These are phyloP conservation scores for Pezicula radicicola DNA, from an alignment of 2,329 filamentous ascomycete species.

Conservation along the genomic window DNA sequence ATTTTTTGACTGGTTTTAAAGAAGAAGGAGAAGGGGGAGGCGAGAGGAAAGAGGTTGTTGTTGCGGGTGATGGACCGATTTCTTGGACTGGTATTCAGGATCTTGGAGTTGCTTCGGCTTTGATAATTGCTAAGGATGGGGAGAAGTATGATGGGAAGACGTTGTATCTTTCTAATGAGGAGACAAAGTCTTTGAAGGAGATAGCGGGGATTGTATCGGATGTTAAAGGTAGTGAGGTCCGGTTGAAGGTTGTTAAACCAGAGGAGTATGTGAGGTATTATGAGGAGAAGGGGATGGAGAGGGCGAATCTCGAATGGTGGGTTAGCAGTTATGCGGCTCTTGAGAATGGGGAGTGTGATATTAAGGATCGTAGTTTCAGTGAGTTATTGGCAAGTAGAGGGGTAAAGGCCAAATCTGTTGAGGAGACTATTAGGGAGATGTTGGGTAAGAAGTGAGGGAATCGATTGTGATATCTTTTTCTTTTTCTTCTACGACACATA, in stretches of 20 bases:
- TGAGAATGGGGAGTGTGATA: slow-evolving; percentile 15
- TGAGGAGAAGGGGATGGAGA: slow-evolving; percentile 14
- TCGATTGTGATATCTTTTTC: background rate
- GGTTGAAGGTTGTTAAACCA: slow-evolving; percentile 12
- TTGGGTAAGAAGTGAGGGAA: background rate
- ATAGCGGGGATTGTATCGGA: slow-evolving; percentile 13
- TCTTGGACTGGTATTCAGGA: slow-evolving; percentile 22
- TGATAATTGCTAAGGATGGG: slow-evolving; percentile 13
- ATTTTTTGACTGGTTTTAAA: slow-evolving; percentile 3
- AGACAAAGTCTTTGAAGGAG: slow-evolving; percentile 12
- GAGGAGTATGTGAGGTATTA: slow-evolving; percentile 19
- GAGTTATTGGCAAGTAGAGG: slow-evolving; percentile 12
- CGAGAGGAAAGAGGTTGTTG: slow-evolving; percentile 16
- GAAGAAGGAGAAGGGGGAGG: slow-evolving; percentile 7
- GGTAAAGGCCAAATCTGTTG: slow-evolving; percentile 9
- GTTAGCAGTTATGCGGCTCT: slow-evolving; percentile 16
- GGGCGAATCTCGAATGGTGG: slow-evolving; percentile 19
- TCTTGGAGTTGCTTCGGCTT: slow-evolving; percentile 17
- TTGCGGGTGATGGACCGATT: slow-evolving; percentile 22
- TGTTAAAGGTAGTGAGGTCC: slow-evolving; percentile 8
- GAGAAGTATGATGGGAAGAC: slow-evolving; percentile 14
- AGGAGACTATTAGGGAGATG: slow-evolving; percentile 20
- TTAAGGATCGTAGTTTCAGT: slow-evolving; percentile 17
- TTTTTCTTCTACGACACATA: background rate
- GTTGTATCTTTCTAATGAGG: slow-evolving; percentile 12